Evolutionary conservation across 2,329 filamentous ascomycete species (phyloP), one percentile per base, ranked within the genome.

Genomic region (Ceratocystis variospora): DNA sequence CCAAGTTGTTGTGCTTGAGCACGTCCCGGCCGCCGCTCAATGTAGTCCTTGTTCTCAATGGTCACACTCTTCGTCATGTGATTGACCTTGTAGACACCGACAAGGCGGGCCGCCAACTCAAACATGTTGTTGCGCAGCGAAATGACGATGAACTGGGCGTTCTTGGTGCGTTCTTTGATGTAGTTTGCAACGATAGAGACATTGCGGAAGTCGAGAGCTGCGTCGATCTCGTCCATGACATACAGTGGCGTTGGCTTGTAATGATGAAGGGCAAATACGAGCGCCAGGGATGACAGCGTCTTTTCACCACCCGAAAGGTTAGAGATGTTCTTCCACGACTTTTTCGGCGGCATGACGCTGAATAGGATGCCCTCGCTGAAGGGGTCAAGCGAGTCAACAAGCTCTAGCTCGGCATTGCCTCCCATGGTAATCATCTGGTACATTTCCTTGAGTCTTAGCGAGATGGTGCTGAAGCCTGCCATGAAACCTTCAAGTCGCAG

Each of bases 341-440:
- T 99, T 84, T 99, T 99, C 12, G 94, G 94, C 63, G 94, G 95
- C 94, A 99, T 99, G 70, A 99, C 95, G 66, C 87, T 93, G 79
- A 99, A 99, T 61, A 96, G 75, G 69, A 99, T 97, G 31, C 94
- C 94, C 76, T 99, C 94, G 5, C 89, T 91, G 79, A 99, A 99
- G 0, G 94, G 94, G 74, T 99, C 95, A 2, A 99, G 80, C 19
- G 88, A 93, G 78, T 99, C 94, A 50, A 99, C 94, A 28, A 99
- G 85, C 76, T 99, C 95, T 12, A 99, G 83, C 77, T 99, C 94
- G 0, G 94, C 94, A 72, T 99, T 99, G 66, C 94, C 94, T 69
- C 94, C 94, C 91, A 99, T 97, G 25, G 94, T 99, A 75, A 99
- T 99, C 92, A 99, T 96, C 75, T 99, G 94, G 78, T 99, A 99